Percentiles rank a stretch among this genome's conserved stretches.
phyloP scores from a whole-genome alignment of 1,284 basidiomycete genomes.

The Pseudozyma tsukubaensis region DNA sequence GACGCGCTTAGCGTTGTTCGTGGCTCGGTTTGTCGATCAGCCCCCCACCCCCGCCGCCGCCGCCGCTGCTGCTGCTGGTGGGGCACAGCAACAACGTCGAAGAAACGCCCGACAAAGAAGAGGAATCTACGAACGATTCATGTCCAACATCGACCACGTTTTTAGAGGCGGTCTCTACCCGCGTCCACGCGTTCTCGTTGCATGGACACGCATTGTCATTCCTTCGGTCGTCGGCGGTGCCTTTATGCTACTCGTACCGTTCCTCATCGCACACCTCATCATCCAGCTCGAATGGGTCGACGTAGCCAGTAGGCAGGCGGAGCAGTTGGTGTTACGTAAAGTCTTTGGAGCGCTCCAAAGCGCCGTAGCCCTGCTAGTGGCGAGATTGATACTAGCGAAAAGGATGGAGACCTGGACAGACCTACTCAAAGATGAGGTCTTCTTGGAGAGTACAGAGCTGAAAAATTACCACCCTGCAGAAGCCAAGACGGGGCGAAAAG shows the following conservation, averaged over 20 bases:
- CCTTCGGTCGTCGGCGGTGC: background rate
- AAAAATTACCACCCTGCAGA: slow-evolving; percentile 45
- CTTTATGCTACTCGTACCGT: slow-evolving; percentile 5
- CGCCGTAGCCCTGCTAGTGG: background rate
- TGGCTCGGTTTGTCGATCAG: slow-evolving; percentile 4
- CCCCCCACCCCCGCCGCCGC: slow-evolving; percentile 1
- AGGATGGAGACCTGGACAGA: slow-evolving; percentile 59
- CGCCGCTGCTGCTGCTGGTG: no score
- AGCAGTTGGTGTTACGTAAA: slow-evolving; percentile 30
- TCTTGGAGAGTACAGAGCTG: slow-evolving; percentile 62
- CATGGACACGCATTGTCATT: slow-evolving; percentile 28
- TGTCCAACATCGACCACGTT: slow-evolving; percentile 19
- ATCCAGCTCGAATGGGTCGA: background rate
- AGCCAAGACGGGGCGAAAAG: no score
- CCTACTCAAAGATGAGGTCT: slow-evolving; percentile 62
- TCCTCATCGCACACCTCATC: slow-evolving; percentile 7
- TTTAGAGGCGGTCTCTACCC: slow-evolving; percentile 23
- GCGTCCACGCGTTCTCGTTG: slow-evolving; percentile 11
- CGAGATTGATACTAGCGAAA: slow-evolving; percentile 9
- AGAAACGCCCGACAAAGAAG: background rate
- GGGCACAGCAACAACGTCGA: no score
- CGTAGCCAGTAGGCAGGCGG: slow-evolving; percentile 5
- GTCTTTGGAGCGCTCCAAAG: slow-evolving; percentile 23
- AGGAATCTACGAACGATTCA: slow-evolving; percentile 2
- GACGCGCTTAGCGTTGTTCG: slow-evolving; percentile 24